Base-by-base conservation (phyloP, 768 basidiomycete genomes). In the Lyophyllum decastes region DNA sequence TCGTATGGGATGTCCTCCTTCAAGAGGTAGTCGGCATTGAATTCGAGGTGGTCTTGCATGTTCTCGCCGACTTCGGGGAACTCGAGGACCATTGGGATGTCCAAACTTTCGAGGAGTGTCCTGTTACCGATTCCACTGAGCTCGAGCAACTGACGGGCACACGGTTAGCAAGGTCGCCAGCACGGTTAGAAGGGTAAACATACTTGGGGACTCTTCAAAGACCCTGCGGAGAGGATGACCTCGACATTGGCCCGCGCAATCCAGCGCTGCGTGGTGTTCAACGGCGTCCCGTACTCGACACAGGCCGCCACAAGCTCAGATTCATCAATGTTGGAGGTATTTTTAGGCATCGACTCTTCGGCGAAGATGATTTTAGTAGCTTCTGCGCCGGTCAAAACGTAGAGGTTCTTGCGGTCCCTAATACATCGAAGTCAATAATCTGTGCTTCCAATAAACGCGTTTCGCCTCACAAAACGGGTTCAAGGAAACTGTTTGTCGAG, bases 191-290 rank as follows among this genome's bases (percentile, higher is more conserved):
- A 45, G 14, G 25, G 5, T 25, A 35, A 30, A 52, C n/a, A 9
- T 46, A 46, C 44, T 38, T 54, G 61, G n/a, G 54, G 55, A 12
- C 53, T 51, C 38, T 60, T 58, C 26, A 49, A 25, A 45, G 59
- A 67, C 67, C 76, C 78, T 10, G 76, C 73, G 24, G 70, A 71
- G 7, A 84, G 66, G 47, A 84, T 78, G 43, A 84, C 80, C 64
- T 86, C 83, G 52, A 74, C 75, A 47, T 65, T 70, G 22, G 78
- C 79, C 25, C 69, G 70, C 21, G 76, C 78, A 17, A 64, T 63
- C 58, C 48, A 33, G 6, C 50, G 47, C 12, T 76, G 72, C 3
- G 47, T 64, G 40, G 61, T 47, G 8, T 63, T 72, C 16, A 62
- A 61, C 22, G 65, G 26, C n/a, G 71, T 58, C 1, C 57, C 66